Evolutionary conservation across 1,284 basidiomycete genomes (phyloP).

Genomic region (Sanghuangporus baumii): DNA sequence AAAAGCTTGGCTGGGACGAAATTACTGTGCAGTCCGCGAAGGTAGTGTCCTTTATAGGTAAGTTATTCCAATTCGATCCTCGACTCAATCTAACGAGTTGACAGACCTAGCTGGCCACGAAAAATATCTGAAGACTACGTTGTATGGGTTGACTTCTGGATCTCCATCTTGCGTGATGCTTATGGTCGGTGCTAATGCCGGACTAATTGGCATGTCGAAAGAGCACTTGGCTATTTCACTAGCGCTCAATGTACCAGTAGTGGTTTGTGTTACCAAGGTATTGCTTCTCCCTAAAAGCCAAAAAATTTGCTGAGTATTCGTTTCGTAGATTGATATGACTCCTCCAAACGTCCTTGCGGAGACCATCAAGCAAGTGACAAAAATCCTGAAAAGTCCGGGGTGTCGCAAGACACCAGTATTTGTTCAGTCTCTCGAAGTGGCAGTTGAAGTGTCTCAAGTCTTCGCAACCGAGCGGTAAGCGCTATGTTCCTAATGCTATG

Average conservation of each 20-base stretch:
- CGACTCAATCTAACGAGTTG: neutral
- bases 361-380: conserved; percentile 88
- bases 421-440: conserved; percentile 67
- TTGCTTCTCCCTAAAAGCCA: neutral
- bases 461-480: conserved; percentile 66
- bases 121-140: conserved; percentile 86
- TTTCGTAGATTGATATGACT: conserved; percentile 92
- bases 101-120: conserved; percentile 88
- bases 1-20: conserved; percentile 93
- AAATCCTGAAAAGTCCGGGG: conserved; percentile 91
- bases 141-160: conserved; percentile 92
- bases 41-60: conserved; percentile 91
- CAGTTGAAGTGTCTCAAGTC: conserved; percentile 69
- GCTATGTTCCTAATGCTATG: conserved; percentile 3
- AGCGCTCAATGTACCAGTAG: conserved; percentile 89
- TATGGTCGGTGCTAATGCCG: conserved; percentile 95
- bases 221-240: conserved; percentile 94
- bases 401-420: conserved; percentile 82
- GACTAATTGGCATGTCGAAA: conserved; percentile 96
- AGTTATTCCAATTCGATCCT: conserved; percentile 18
- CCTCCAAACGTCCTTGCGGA: conserved; percentile 86
- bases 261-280: conserved; percentile 93
- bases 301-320: conserved; percentile 3
- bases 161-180: conserved; percentile 94
- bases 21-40: conserved; percentile 91